These are phyloP conservation scores for Luffa acutangula DNA, from an alignment of 306 rosid species.

Conservation along the genomic window DNA sequence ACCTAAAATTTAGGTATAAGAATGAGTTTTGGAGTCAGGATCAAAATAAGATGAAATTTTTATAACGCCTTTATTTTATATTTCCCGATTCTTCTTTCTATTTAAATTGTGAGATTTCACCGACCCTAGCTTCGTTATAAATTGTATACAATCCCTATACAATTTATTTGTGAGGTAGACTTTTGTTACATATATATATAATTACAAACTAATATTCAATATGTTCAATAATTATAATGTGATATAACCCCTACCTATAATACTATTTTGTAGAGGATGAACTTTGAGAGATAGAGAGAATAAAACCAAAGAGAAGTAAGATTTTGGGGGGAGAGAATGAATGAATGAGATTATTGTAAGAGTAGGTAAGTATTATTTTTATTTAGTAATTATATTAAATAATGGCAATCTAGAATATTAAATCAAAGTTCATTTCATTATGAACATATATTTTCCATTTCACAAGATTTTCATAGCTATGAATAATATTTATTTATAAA, in stretches of 20 bases:
- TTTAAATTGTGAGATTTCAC: neutral
- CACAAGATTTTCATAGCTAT: neutral
- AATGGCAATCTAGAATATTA: neutral
- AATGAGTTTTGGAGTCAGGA: neutral
- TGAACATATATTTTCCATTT: neutral
- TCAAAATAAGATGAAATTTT: no score
- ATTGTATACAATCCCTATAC: neutral
- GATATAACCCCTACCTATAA: neutral
- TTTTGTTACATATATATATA: neutral
- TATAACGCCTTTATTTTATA: no score
- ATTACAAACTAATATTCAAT: neutral
- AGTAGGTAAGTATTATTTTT: slow-evolving; percentile 1
- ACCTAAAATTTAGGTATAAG: neutral
- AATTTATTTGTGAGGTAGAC: neutral
- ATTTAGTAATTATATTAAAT: neutral
- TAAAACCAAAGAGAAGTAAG: neutral
- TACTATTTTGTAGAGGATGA: neutral
- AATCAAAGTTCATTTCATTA: neutral
- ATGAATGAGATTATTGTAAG: neutral
- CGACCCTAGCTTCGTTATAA: neutral
- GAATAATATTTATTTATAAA: neutral
- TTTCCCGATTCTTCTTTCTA: neutral
- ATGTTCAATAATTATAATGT: neutral
- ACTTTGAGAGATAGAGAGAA: neutral
- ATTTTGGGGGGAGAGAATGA: neutral